Evolutionary conservation across 495 filamentous ascomycete species (phyloP).

Genomic region (Glonium stellatum): DNA sequence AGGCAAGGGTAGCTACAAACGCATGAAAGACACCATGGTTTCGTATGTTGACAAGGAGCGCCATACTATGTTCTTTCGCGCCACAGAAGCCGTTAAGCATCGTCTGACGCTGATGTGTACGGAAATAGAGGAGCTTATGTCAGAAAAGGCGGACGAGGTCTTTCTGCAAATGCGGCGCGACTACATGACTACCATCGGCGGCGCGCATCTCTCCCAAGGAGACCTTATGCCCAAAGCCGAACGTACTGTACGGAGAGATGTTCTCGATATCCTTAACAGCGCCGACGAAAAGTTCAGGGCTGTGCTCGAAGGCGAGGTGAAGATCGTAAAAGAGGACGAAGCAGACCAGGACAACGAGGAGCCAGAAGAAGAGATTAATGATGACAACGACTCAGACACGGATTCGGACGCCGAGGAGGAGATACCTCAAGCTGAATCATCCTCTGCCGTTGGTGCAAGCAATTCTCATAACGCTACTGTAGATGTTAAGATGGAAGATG

Average conservation of each 20-base stretch:
- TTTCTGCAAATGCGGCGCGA: constrained; percentile 40
- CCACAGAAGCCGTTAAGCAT: constrained; percentile 37
- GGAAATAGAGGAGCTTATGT: constrained; percentile 34
- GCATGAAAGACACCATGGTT: constrained; percentile 52
- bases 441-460: neutral
- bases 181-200: constrained; percentile 37
- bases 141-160: constrained; percentile 38
- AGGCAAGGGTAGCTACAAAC: constrained; percentile 44
- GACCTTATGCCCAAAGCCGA: constrained; percentile 15
- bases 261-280: neutral
- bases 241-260: constrained; percentile 3
- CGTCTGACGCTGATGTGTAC: constrained; percentile 36
- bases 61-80: constrained; percentile 46
- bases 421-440: neutral
- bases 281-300: neutral
- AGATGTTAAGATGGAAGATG: neutral
- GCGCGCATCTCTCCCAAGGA: constrained; percentile 11
- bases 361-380: neutral
- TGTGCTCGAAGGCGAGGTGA: neutral
- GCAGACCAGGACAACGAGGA: neutral
- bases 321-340: neutral
- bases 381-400: neutral
- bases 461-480: neutral
- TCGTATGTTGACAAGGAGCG: constrained; percentile 42
- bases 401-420: neutral